Base-by-base conservation (phyloP, 73 alveolate species). In the Tetrahymena thermophila region DNA sequence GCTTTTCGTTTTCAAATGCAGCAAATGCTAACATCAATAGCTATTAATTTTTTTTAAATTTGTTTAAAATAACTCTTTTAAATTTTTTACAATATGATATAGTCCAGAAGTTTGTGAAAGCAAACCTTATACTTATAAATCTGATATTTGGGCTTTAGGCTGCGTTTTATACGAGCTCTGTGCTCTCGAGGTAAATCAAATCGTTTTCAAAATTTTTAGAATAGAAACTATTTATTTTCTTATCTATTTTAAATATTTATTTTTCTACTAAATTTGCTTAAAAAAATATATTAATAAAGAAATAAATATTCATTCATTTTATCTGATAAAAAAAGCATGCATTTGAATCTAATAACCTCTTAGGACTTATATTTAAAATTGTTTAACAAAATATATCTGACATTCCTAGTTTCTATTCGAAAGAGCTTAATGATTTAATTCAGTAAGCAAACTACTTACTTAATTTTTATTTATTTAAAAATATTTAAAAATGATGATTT, bases 61-160 rank as follows among this genome's bases (percentile, higher is more conserved):
- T 71, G 31, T 71, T 71, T 71, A 28, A n/a, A 71, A 71, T 31
- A n/a, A 23, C 37, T 25, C 40, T 2, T 71, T 71, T 31, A 71
- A 19, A 19, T 71, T 71, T 1, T 19, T 19, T 71, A 13, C 11
- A 71, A 71, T 23, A 23, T 71, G 4, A 28, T 28, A 71, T 10
- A 97, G 98, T 95, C 99, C 99, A 10, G 99, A 97, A 96, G 97
- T 97, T 34, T 97, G 98, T 43, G 94, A 97, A 93, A 94, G 97
- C 56, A 97, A 98, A 93, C 98, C 99, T 13, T 98, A 97, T 96
- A 97, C 96, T 35, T 94, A 94, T 58, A 98, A 98, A 97, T 96
- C 98, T 94, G 99, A 97, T 97, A 96, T 98, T n/a, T 98, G 99
- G 99, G 96, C 97, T 94, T 94, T 71, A 31, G 98, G 98, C 11